Percentiles rank a stretch among this genome's conserved stretches.
Conservation (phyloP, 2,329 filamentous ascomycete genomes). For the Emergomyces pasteurianus region DNA sequence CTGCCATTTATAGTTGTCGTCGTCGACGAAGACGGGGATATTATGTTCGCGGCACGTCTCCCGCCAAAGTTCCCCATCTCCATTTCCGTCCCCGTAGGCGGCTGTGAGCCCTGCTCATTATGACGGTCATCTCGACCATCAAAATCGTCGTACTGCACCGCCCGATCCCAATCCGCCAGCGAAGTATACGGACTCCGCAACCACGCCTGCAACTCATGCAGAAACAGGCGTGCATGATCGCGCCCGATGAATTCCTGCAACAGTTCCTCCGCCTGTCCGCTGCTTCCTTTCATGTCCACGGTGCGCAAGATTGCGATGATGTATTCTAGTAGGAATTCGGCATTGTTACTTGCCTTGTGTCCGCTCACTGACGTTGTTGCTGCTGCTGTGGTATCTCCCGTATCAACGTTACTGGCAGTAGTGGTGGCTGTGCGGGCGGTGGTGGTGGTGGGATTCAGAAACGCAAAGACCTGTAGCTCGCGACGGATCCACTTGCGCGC, state of each 20-base stretch:
- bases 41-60: not conserved
- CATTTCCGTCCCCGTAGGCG: not conserved
- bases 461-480: slow-evolving; percentile 76
- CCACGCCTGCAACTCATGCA: slow-evolving; percentile 78
- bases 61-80: not conserved
- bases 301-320: slow-evolving; percentile 72
- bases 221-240: slow-evolving; percentile 59
- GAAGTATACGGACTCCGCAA: slow-evolving; percentile 65
- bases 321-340: slow-evolving; percentile 78
- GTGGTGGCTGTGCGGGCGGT: too few relatives aligned
- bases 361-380: slow-evolving; percentile 8
- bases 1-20: too few relatives aligned
- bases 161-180: slow-evolving; percentile 65
- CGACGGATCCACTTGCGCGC: slow-evolving; percentile 72
- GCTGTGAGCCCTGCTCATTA: not conserved
- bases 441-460: slow-evolving; percentile 13
- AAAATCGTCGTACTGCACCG: slow-evolving; percentile 55
- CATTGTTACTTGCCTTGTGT: slow-evolving; percentile 54
- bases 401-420: slow-evolving; percentile 12
- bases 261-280: slow-evolving; percentile 68
- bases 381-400: slow-evolving; percentile 12
- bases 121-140: too few relatives aligned
- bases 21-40: not conserved
- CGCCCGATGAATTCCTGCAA: slow-evolving; percentile 66
- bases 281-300: slow-evolving; percentile 67